These are phyloP conservation scores for Lasiosphaeris hirsuta DNA, from an alignment of 495 filamentous ascomycete genomes.

Conservation along the genomic window DNA sequence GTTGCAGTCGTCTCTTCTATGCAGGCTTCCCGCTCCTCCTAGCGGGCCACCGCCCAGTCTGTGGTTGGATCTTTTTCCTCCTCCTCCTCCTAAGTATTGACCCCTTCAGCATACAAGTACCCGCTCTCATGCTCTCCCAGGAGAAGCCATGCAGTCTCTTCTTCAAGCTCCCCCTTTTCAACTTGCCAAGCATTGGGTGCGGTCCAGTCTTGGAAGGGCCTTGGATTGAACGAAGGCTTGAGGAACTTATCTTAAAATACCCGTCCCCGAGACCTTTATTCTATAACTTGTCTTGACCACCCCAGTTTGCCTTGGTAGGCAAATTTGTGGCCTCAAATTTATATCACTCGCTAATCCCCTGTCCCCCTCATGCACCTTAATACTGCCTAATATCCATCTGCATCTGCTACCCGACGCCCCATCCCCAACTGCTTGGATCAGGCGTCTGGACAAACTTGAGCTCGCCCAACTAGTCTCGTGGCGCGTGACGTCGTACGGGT, in stretches of 20 bases:
- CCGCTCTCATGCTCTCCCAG: too few relatives aligned
- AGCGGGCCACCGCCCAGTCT: not conserved
- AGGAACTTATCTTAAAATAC: too few relatives aligned
- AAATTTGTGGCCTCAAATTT: not conserved
- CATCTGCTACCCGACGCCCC: not conserved
- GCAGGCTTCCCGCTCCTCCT: not conserved
- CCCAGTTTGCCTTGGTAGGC: too few relatives aligned
- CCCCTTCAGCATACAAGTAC: not conserved
- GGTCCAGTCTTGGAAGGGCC: too few relatives aligned
- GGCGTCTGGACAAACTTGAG: not conserved
- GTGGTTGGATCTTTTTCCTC: not conserved
- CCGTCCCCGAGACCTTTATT: too few relatives aligned
- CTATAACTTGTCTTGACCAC: too few relatives aligned
- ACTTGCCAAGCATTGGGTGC: too few relatives aligned
- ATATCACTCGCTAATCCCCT: not conserved
- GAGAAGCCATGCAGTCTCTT: too few relatives aligned
- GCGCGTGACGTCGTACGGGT: not conserved
- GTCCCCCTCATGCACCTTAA: not conserved
- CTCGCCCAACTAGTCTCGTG: not conserved
- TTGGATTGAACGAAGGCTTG: too few relatives aligned
- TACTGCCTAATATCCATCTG: slow-evolving; percentile 5
- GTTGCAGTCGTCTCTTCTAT: not conserved
- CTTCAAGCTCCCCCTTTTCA: too few relatives aligned
- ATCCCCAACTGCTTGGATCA: not conserved
- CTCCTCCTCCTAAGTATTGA: not conserved